phyloP scores from a whole-genome alignment of 495 filamentous ascomycete genomes.

The Apiosordaria backusii region DNA sequence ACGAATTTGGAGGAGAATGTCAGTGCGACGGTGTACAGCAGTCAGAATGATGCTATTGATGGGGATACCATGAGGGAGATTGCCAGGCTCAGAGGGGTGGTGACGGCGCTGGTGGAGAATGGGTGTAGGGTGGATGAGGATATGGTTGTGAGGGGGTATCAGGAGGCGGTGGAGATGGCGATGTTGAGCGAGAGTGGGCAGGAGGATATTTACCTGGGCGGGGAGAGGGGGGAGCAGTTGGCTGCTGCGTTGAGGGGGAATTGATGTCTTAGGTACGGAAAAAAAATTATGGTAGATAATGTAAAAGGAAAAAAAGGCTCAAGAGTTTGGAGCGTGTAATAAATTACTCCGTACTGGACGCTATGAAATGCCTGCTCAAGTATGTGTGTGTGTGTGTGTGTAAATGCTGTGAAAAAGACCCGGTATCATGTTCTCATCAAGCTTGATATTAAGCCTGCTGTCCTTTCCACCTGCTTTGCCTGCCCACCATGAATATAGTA shows the following conservation, averaged over 20 bases:
- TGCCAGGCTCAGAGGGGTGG: conserved; percentile 70
- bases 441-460: not conserved
- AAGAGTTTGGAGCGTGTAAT: not conserved
- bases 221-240: conserved; percentile 62
- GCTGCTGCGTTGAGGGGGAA: conserved; percentile 54
- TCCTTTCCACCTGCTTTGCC: not conserved
- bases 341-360: not conserved
- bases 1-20: conserved; percentile 81
- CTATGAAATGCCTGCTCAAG: not conserved
- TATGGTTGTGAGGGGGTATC: conserved; percentile 77
- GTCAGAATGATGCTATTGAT: conserved; percentile 80
- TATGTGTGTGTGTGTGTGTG: not conserved
- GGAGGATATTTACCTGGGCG: conserved; percentile 64
- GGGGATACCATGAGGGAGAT: conserved; percentile 81
- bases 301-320: not conserved
- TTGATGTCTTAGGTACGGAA: not conserved
- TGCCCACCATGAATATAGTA: not conserved
- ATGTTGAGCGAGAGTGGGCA: conserved; percentile 50
- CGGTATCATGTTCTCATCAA: not conserved
- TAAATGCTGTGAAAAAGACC: not conserved
- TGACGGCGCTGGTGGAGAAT: conserved; percentile 75
- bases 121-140: conserved; percentile 88
- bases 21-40: conserved; percentile 69
- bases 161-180: conserved; percentile 70
- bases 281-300: not conserved